Base-by-base conservation (phyloP, 805 yeast genomes). In the Groenewaldozyma tartarivorans region DNA sequence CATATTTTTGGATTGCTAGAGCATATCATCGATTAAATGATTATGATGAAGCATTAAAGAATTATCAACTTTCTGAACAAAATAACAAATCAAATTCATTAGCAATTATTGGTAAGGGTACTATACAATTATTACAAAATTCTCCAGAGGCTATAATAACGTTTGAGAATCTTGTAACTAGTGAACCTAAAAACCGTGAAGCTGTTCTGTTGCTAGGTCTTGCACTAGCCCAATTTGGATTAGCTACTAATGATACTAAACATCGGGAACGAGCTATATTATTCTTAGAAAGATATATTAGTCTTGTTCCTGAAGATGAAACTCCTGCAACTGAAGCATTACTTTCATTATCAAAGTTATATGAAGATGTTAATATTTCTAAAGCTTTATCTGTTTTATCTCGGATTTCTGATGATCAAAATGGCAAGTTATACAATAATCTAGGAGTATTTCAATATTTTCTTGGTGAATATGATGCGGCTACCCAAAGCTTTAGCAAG, bases 1-100 rank as follows among this genome's bases (percentile, higher is more conserved):
- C 85, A 2, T 60, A 72, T 37, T 83, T 83, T 52, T 92, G 96
- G 97, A 67, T 79, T 42, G 98, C 86, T 3, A 73, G 97, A 58
- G 79, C 82, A 15, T 68, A 74, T 38, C 88, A 79, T 50, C 68
- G 67, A 4, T 57, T 70, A 20, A 62, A 66, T 1, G 84, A 87
- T 51, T 75, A 68, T 53, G 72, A 75, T n/a, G 72, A 72, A 44
- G 80, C 97, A 0, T 83, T 84, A 51, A 72, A 71, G 41, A 66
- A 69, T 51, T 90, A 84, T 58, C 79, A 79, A 47, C 84, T 77
- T 44, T 76, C 96, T 4, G 70, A 76, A 32, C 38, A 39, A 21
- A 46, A 46, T 38, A 40, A 38, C 15, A 36, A 37, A n/a, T 35
- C 19, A 4, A 35, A 35, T 7, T 20, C 19, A n/a, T 53, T 79